Conservation (phyloP, 257 asterid species). For the Capsicum baccatum region DNA sequence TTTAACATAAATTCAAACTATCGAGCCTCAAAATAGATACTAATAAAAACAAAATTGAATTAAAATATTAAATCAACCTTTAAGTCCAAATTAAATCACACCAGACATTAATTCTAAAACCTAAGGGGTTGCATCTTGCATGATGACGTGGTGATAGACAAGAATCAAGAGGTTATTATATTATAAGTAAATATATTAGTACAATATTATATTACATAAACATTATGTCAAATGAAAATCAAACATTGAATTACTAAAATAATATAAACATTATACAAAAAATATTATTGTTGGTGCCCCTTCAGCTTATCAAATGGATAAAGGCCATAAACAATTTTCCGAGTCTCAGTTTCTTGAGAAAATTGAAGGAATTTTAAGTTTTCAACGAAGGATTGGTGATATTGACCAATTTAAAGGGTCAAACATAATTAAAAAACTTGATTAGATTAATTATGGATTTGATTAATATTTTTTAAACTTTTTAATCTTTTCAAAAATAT, state of each 20-base stretch:
- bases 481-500: no score
- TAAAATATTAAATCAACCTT: background rate
- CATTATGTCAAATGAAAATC: background rate
- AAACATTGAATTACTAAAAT: background rate
- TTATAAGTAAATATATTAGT: background rate
- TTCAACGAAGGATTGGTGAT: no score
- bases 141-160: conserved; percentile 28
- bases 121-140: background rate
- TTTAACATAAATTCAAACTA: background rate
- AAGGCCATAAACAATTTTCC: conserved; percentile 18
- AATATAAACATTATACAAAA: background rate
- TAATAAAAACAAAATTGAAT: no score
- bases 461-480: no score
- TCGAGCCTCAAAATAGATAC: no score
- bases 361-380: no score
- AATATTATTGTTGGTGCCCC: background rate
- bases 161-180: background rate
- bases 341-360: conserved; percentile 13
- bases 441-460: no score
- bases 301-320: conserved; percentile 29
- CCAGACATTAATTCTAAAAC: conserved; percentile 16
- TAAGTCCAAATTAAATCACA: background rate
- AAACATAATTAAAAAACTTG: no score
- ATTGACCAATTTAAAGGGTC: no score
- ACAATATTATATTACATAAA: background rate